Base-by-base conservation (phyloP, 169 alveolate species). In the Eimeria praecox region DNA sequence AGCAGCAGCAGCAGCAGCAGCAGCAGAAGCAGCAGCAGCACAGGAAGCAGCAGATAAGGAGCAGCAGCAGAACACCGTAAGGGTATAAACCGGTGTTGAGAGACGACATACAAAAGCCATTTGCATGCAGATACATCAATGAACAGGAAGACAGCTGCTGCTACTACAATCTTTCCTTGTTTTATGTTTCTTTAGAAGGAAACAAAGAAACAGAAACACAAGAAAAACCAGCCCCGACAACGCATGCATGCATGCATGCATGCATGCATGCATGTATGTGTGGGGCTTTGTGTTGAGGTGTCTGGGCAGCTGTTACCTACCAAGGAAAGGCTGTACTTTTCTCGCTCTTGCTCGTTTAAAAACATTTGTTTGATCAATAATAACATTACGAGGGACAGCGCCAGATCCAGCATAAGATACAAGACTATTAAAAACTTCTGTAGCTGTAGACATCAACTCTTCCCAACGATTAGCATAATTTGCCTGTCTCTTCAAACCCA, bases 401-500 rank as follows among this genome's bases (percentile, higher is more conserved):
- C 90, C 95, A 3, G 95, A 52, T 22, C 95, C 85, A 1, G 95
- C 95, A 59, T 33, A 33, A 1, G 54, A 77, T 27, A 90, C 88
- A 44, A 90, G 90, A 18, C 89, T 59, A 87, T 90, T 90, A 87
- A 90, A 90, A 9, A 75, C 89, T 44, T 82, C 85, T 5, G 95
- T 90, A 24, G 95, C 95, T 3, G 95, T 90, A n/a, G 90, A 33
- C 95, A 90, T 90, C 46, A 90, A 80, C 66, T 90, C 95, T 35
- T 90, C 95, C 95, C 95, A 90, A 16, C 95, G 44, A 18, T 49
- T 44, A 12, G 95, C 95, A 56, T 90, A 90, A 82, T 90, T 90
- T 10, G 75, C 75, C 56, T 90, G 95, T 12, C 95, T 52, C 59
- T 38, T 44, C 3, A 90, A 56, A 4, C 95, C 95, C 95, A 90